phyloP scores from a whole-genome alignment of 2,329 filamentous ascomycete species.

The Talaromyces piceae region DNA sequence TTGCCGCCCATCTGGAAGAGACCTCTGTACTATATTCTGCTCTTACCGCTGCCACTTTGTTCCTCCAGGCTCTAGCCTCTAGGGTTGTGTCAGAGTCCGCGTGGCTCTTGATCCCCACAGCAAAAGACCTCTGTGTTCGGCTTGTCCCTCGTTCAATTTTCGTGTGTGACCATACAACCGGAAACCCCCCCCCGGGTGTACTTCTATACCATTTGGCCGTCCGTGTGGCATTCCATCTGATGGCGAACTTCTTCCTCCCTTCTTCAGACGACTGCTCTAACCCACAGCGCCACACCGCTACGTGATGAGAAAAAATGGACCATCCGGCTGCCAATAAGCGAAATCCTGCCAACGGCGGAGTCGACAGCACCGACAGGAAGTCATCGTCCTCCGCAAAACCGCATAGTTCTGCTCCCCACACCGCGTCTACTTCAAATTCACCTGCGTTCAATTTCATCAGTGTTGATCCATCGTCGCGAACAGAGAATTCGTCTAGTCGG shows the following conservation, averaged over 20 bases:
- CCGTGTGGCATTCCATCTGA: not conserved
- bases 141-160: not conserved
- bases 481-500: slow-evolving; percentile 13
- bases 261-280: not conserved
- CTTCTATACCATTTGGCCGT: too few relatives aligned
- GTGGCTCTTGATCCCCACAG: not conserved
- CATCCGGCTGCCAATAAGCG: slow-evolving; percentile 5
- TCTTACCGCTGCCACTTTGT: not conserved
- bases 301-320: slow-evolving; percentile 8
- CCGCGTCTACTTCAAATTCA: not conserved
- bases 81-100: not conserved
- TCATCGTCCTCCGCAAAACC: not conserved
- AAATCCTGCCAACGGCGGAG: not conserved
- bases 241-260: not conserved
- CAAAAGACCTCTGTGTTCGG: not conserved
- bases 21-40: too few relatives aligned
- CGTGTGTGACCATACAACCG: not conserved
- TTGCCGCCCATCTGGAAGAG: not conserved
- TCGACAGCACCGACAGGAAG: not conserved
- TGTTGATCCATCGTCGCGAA: slow-evolving; percentile 11
- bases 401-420: not conserved
- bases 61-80: not conserved
- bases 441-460: slow-evolving; percentile 12
- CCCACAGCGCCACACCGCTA: not conserved
- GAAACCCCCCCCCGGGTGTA: too few relatives aligned